A percentile compares a stretch with the other conserved stretches of the same genome.
Conservation (phyloP, 805 yeast genomes). For the Blastobotrys americana region DNA sequence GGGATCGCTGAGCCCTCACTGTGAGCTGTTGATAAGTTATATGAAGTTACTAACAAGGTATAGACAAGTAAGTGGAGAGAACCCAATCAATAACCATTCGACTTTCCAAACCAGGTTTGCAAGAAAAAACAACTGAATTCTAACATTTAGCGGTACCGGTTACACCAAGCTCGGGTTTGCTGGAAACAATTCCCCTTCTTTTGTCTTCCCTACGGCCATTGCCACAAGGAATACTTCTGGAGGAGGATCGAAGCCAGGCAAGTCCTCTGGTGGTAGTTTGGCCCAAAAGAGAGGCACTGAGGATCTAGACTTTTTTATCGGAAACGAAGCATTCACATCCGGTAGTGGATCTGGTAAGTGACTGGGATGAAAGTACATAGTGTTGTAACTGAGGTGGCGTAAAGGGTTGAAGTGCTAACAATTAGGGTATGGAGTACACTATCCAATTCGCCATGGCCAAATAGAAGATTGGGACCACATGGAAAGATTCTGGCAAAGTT, state of each 20-base stretch:
- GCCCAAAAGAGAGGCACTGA: conserved; percentile 81
- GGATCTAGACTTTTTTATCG: conserved; percentile 89
- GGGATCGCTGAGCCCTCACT: neutral
- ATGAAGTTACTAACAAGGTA: neutral
- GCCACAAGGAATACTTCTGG: conserved; percentile 46
- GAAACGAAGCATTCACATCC: conserved; percentile 88
- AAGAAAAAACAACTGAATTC: conserved; percentile 25
- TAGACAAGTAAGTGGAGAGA: too few relatives aligned
- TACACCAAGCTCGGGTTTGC: conserved; percentile 96
- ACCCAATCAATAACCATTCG: too few relatives aligned
- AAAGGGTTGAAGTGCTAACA: too few relatives aligned
- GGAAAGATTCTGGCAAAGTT: conserved; percentile 98
- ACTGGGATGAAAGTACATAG: neutral
- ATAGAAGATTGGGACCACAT: conserved; percentile 99
- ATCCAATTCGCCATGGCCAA: conserved; percentile 97
- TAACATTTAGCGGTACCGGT: conserved; percentile 99
- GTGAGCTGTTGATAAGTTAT: neutral
- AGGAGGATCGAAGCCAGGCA: conserved; percentile 26
- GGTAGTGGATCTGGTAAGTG: conserved; percentile 68
- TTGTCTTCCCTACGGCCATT: conserved; percentile 95
- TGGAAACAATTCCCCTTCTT: conserved; percentile 96
- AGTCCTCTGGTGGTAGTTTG: conserved; percentile 35
- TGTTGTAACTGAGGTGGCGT: too few relatives aligned
- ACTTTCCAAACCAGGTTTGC: too few relatives aligned
- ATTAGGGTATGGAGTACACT: conserved; percentile 65